A percentile compares a stretch with the other conserved stretches of the same genome.
Conservation (phyloP, 23 red algal species). For the Gracilaria vermiculophylla region DNA sequence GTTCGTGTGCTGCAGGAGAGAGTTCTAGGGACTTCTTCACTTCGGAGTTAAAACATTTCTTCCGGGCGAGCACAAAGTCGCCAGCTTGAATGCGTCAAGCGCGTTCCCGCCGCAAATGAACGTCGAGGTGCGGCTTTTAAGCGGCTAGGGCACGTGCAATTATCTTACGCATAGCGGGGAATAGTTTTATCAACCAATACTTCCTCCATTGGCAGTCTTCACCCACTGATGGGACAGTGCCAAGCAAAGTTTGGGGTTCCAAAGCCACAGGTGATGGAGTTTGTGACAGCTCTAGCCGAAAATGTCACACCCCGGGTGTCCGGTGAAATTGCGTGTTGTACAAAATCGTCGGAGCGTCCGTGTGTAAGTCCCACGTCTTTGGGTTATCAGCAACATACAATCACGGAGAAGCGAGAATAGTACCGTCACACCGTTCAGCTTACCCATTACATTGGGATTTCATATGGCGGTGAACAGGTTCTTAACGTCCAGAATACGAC, state of each 20-base stretch:
- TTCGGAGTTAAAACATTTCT: background rate
- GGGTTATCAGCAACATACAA: background rate
- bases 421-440: conserved; percentile 35
- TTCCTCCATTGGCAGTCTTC: background rate
- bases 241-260: background rate
- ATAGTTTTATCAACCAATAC: background rate
- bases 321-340: conserved; percentile 14
- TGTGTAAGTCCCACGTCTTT: background rate
- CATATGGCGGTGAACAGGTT: conserved; percentile 20
- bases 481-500: conserved; percentile 10
- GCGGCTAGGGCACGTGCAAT: background rate
- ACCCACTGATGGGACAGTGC: background rate
- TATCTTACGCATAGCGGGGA: background rate
- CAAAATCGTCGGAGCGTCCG: background rate
- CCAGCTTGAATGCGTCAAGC: background rate
- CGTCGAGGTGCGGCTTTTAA: background rate
- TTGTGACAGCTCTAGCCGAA: background rate
- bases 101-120: background rate
- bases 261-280: background rate
- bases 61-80: background rate
- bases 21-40: background rate
- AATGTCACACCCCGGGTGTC: background rate
- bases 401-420: background rate
- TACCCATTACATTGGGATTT: conserved; percentile 38
- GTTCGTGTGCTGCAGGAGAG: background rate